Conservation (phyloP, 805 yeast genomes). For the Saturnispora galanensis region DNA sequence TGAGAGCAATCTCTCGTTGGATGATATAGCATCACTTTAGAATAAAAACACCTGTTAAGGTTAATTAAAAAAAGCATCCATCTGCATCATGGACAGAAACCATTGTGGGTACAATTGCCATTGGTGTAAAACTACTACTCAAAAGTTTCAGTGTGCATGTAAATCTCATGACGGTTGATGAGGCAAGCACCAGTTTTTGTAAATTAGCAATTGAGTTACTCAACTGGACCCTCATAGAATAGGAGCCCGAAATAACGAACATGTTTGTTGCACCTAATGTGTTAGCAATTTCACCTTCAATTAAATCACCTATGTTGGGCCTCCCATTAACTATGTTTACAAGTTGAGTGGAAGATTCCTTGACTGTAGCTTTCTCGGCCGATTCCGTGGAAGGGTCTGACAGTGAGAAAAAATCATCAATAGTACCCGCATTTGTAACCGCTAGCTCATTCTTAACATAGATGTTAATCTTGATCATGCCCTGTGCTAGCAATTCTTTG, state of each 20-base stretch:
- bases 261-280: conserved; percentile 28
- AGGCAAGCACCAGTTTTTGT: conserved; percentile 27
- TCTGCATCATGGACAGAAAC: too few relatives aligned
- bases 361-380: not conserved
- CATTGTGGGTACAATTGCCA: too few relatives aligned
- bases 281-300: conserved; percentile 20
- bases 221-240: conserved; percentile 29
- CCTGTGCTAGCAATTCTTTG: conserved; percentile 12
- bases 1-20: too few relatives aligned
- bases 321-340: not conserved
- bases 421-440: not conserved
- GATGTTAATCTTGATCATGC: conserved; percentile 13
- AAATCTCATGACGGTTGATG: conserved; percentile 31
- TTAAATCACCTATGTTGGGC: conserved; percentile 12
- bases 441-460: conserved; percentile 8
- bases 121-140: conserved; percentile 27
- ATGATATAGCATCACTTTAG: too few relatives aligned
- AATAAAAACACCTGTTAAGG: too few relatives aligned
- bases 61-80: too few relatives aligned
- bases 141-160: conserved; percentile 42
- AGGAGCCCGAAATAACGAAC: conserved; percentile 39
- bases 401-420: not conserved
- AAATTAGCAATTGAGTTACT: conserved; percentile 23
- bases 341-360: too few relatives aligned
- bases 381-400: not conserved